Evolutionary conservation across 768 basidiomycete genomes (phyloP), one percentile per base, ranked within the genome.

Genomic region (Rhizopogon rudus): DNA sequence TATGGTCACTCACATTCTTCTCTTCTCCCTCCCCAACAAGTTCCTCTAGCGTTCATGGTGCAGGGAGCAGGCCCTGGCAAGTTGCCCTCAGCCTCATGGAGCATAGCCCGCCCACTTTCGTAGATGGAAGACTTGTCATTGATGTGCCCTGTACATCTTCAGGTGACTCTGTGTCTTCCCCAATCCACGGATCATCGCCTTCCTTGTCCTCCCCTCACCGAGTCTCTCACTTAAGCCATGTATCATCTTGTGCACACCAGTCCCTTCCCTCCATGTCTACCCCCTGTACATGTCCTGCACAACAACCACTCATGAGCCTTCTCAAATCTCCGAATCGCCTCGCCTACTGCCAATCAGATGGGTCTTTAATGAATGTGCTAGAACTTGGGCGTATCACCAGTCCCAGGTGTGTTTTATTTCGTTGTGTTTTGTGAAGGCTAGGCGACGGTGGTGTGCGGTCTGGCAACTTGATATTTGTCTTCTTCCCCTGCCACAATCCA

Each of bases 81-180:
- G 71, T 85, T 28, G 68, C 73, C 1, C 77, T 87, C 2, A 72
- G 74, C 1, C 65, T 87, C 3, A 68, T 80, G 6, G 80, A 82
- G 52, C 71, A 80, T 45, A 84, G 84, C 54, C 77, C 82, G 0
- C 80, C 85, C 2, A 81, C 84, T 3, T 81, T 73, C 57, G 59
- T 87, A 35, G 78, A 86, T 59, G 78, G 80, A 1, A 74, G 74
- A 3, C 69, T 87, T 5, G 54, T 83, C 40, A 71, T 84, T 40
- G 63, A 69, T 0, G 68, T 75, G 16, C 35, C 9, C 20, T 13
- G 31, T 10, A 33, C 31, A 33, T 48, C 73, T 68, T 17, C 61
- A 33, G 31, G 31, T 9, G 31, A 54, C 5, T 56, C 58, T 14
- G 51, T 50, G 35, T 50, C 54, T 7, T 50, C 22, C 7, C 13